Evolutionary conservation across 192 early-diverging fungal genomes (phyloP).

Genomic region (Linnemannia exigua): DNA sequence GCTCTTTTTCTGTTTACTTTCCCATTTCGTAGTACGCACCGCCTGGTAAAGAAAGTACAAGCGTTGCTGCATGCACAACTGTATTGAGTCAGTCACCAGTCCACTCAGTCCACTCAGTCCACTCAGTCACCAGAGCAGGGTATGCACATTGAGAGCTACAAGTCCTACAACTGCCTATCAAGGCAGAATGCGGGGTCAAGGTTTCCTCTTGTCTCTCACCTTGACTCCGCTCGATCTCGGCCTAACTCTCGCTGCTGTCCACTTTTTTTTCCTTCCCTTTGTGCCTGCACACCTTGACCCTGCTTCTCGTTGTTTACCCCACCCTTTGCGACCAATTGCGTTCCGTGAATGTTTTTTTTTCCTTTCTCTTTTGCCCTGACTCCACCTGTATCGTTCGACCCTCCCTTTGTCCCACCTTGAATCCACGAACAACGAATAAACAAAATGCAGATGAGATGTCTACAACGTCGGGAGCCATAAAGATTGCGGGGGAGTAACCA

Average conservation of each 20-base stretch:
- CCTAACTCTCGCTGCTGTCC: neutral
- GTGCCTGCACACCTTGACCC: neutral
- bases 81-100: neutral
- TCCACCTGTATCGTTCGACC: neutral
- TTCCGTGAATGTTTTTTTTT: neutral
- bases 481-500: neutral
- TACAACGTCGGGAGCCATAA: neutral
- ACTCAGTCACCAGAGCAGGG: neutral
- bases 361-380: neutral
- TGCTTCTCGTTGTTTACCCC: slow-evolving; percentile 8
- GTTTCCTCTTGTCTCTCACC: slow-evolving; percentile 1
- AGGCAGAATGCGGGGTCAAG: slow-evolving; percentile 50
- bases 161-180: slow-evolving; percentile 19
- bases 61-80: no score
- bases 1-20: neutral
- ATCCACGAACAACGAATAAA: neutral
- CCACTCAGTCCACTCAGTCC: no score
- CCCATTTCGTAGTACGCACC: neutral
- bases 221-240: slow-evolving; percentile 3
- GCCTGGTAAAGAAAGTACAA: neutral
- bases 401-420: neutral
- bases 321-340: neutral
- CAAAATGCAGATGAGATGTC: neutral
- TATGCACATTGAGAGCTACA: neutral
- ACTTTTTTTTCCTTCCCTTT: slow-evolving; percentile 7